Evolutionary conservation across 371 early-diverging fungal genomes (phyloP).

Genomic region (Mucor saturninus): DNA sequence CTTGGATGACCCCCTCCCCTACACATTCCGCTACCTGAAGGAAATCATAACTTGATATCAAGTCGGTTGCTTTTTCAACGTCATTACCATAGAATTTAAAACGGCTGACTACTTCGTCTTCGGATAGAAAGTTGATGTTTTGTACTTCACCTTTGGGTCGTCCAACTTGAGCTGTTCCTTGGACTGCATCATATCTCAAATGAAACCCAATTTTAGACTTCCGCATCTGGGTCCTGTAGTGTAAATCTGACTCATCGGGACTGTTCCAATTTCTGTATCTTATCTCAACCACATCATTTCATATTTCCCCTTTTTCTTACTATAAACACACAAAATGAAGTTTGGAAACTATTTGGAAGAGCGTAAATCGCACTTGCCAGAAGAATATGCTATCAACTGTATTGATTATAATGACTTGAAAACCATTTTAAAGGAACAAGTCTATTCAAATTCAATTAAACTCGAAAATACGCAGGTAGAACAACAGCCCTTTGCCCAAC

Average conservation of each 20-base stretch:
- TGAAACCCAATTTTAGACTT: background rate
- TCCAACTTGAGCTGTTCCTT: too few species aligned
- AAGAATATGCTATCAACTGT: constrained; percentile 62
- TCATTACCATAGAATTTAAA: too few species aligned
- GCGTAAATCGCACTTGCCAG: constrained; percentile 63
- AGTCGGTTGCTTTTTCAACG: too few species aligned
- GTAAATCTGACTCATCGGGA: constrained; percentile 10
- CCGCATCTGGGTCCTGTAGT: constrained; percentile 8
- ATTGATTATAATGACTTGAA: constrained; percentile 70
- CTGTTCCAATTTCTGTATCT: constrained; percentile 2
- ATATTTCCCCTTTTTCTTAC: background rate
- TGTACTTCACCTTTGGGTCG: too few species aligned
- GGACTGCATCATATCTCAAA: too few species aligned
- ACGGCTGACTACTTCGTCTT: too few species aligned
- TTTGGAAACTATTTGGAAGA: constrained; percentile 75
- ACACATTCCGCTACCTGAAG: too few species aligned
- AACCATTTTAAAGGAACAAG: constrained; percentile 58
- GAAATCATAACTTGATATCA: too few species aligned
- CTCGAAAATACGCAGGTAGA: constrained; percentile 19
- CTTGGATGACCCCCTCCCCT: too few species aligned
- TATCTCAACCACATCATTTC: background rate
- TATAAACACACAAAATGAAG: constrained; percentile 58
- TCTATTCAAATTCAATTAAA: constrained; percentile 45
- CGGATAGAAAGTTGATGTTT: too few species aligned
- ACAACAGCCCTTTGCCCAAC: constrained; percentile 41